Evolutionary conservation across 2,329 filamentous ascomycete species (phyloP), one percentile per base, ranked within the genome.

Genomic region (Cercospora berteroae): DNA sequence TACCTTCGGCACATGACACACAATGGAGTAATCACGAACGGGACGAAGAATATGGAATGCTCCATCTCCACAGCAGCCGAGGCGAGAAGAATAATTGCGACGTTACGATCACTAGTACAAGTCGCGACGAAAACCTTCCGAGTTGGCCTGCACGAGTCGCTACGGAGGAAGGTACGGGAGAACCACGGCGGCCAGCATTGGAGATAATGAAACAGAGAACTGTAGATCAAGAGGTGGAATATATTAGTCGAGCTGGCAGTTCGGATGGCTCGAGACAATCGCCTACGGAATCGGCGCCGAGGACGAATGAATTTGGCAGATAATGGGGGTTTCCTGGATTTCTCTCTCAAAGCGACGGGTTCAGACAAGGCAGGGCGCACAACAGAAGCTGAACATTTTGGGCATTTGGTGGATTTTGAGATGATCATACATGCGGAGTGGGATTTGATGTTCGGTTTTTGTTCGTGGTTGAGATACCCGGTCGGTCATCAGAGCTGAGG

Each of bases 181-280:
- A 58, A 16, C 1, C n/a, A 20, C 59, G 59, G 6, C 36, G 59
- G 8, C 59, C 59, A 9, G 60, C 65, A 13, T 60, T 71, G 39
- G 57, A 68, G 58, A 73, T 73, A 18, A 63, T 73, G 60, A 71
- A 67, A 61, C 63, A 69, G 44, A 69, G 71, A 29, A 67, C 67
- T 23, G 60, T 73, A 18, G 70, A 72, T 39, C 70, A 72, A 56
- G 59, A 70, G 27, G 67, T 69, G 18, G 60, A 67, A 10, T 72
- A 70, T 52, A 52, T 65, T 25, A 63, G 59, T 20, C 36, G 36
- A 1, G n/a, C 36, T 10, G 36, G 39, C 13, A 61, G 59, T 16
- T 61, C 59, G n/a, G 20, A 18, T 27, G 59, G 36, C 5, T 61
- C 59, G 10, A 25, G 20, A 23, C 10, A 29, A 6, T 61, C 59